phyloP scores from a whole-genome alignment of 1,284 basidiomycete genomes.

The Ustilago vetiveriae region DNA sequence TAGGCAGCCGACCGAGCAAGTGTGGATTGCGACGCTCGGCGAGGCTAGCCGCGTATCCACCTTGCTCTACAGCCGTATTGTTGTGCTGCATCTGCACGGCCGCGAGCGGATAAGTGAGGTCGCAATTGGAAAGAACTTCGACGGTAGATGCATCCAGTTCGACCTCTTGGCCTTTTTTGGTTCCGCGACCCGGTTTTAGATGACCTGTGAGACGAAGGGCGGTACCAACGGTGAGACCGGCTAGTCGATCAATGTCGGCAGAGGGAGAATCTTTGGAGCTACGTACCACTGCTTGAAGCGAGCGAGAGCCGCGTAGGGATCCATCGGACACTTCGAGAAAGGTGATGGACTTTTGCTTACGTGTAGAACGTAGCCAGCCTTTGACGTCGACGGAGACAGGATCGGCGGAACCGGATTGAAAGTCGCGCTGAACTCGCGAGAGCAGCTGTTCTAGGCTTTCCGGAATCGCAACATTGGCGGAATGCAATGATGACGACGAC shows the following conservation, averaged over 20 bases:
- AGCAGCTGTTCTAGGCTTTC: conserved; percentile 24
- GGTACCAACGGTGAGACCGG: conserved; percentile 48
- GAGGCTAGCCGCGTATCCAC: conserved; percentile 19
- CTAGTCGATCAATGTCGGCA: conserved; percentile 22
- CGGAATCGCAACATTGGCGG: conserved; percentile 6
- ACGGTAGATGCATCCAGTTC: conserved; percentile 45
- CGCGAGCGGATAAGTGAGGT: conserved; percentile 38
- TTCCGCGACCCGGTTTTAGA: conserved; percentile 40
- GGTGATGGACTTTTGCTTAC: conserved; percentile 56
- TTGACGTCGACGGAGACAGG: conserved; percentile 19
- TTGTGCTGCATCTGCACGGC: conserved; percentile 33
- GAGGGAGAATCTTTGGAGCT: conserved; percentile 8
- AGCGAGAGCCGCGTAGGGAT: conserved; percentile 41
- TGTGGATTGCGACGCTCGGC: conserved; percentile 53
- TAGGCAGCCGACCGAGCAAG: conserved; percentile 34
- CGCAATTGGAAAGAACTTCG: conserved; percentile 39
- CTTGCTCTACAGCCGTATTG: conserved; percentile 7
- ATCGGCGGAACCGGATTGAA: conserved; percentile 6
- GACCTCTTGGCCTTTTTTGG: conserved; percentile 45
- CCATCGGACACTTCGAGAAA: conserved; percentile 63
- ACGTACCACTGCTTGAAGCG: conserved; percentile 58
- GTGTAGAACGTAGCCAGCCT: conserved; percentile 52
- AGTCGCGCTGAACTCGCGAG: conserved; percentile 1
- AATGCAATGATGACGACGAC: neutral
- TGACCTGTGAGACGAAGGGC: conserved; percentile 45